Evolutionary conservation across 163 green algal species (phyloP).

Genomic region (Scenedesmus sp.): DNA sequence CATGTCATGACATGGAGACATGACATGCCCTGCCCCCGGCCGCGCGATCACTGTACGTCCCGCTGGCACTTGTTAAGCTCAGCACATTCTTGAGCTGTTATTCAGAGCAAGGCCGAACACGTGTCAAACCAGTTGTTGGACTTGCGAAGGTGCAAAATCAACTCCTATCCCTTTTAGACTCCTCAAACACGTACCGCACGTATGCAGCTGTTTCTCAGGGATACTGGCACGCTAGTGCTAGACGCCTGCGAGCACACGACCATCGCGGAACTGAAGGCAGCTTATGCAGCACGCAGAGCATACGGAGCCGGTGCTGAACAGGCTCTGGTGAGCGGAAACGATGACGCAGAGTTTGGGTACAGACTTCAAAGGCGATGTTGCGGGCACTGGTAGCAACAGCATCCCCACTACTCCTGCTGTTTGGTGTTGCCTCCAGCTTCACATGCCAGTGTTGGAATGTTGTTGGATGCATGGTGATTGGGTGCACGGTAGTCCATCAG

Average conservation of each 20-base stretch:
- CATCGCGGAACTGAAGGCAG: conserved; percentile 39
- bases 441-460: neutral
- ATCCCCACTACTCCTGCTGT: neutral
- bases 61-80: neutral
- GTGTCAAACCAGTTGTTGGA: neutral
- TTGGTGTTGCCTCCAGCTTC: neutral
- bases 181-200: neutral
- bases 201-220: conserved; percentile 50
- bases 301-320: neutral
- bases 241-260: neutral
- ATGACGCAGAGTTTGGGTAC: neutral
- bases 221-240: neutral
- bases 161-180: too few species aligned
- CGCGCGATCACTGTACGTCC: neutral
- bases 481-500: too few species aligned
- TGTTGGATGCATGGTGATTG: neutral
- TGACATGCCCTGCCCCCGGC: neutral
- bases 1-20: neutral
- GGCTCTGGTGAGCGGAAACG: neutral
- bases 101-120: neutral
- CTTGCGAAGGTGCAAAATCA: too few species aligned
- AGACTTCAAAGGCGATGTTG: neutral
- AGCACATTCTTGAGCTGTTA: neutral
- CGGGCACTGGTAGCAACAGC: neutral
- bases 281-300: conserved; percentile 3